These are phyloP conservation scores for Waitea zeae DNA, from an alignment of 1,284 basidiomycete species.

Conservation along the genomic window DNA sequence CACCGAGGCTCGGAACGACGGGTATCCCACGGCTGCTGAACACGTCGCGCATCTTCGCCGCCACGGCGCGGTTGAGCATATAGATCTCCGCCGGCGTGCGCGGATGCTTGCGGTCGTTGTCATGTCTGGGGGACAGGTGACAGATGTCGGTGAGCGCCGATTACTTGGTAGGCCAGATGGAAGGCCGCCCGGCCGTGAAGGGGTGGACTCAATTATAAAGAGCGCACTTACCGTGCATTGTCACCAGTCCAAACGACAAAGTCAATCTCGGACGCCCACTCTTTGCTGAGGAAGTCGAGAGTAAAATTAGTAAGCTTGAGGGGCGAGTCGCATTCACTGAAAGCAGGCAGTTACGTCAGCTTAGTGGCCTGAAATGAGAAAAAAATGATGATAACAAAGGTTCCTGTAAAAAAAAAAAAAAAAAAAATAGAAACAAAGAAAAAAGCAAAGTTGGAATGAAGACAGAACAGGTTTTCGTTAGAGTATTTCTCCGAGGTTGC, in stretches of 20 bases:
- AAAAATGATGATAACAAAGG: background rate
- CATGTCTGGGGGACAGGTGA: slow-evolving; percentile 74
- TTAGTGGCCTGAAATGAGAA: background rate
- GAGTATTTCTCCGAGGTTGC: too few relatives aligned
- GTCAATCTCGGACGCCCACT: slow-evolving; percentile 76
- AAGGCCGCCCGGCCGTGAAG: background rate
- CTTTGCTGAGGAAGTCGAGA: slow-evolving; percentile 62
- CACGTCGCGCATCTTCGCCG: slow-evolving; percentile 50
- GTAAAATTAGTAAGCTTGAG: slow-evolving; percentile 64
- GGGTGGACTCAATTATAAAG: slow-evolving; percentile 1
- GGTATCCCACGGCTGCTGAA: slow-evolving; percentile 59
- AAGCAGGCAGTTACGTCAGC: too few relatives aligned
- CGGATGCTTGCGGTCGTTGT: slow-evolving; percentile 69
- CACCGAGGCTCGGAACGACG: slow-evolving; percentile 73
- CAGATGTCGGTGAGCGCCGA: too few relatives aligned
- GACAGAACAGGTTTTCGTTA: too few relatives aligned
- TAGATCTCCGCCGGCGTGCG: slow-evolving; percentile 75
- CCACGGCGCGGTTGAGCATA: slow-evolving; percentile 53
- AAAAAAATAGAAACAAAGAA: background rate
- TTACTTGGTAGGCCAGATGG: slow-evolving; percentile 1
- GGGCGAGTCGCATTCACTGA: slow-evolving; percentile 81
- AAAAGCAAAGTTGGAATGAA: too few relatives aligned
- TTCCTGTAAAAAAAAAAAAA: background rate
- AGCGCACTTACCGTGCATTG: slow-evolving; percentile 63
- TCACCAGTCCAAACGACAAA: slow-evolving; percentile 95